Evolutionary conservation across 192 early-diverging fungal genomes (phyloP).

Genomic region (Helicostylum pulchrum): DNA sequence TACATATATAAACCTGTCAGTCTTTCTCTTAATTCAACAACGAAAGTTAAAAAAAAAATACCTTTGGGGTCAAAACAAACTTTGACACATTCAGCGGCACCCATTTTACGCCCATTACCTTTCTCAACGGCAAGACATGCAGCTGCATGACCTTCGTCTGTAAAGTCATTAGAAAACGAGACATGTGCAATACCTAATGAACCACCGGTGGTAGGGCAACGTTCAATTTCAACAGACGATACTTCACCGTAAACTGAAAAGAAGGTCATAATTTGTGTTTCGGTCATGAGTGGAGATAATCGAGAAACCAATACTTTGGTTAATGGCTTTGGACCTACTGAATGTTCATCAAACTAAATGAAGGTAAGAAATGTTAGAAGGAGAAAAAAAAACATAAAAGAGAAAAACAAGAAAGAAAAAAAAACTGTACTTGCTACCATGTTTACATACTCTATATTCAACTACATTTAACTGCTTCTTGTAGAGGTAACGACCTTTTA

Average conservation of each 20-base stretch:
- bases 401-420: too few relatives aligned
- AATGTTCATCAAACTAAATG: slow-evolving; percentile 29
- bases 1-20: neutral
- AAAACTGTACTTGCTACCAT: neutral
- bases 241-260: slow-evolving; percentile 53
- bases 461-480: slow-evolving; percentile 14
- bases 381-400: neutral
- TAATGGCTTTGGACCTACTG: slow-evolving; percentile 29
- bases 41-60: neutral
- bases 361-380: neutral
- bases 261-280: slow-evolving; percentile 31
- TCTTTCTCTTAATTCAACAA: neutral
- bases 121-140: slow-evolving; percentile 48
- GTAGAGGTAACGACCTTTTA: slow-evolving; percentile 14
- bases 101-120: slow-evolving; percentile 46
- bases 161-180: slow-evolving; percentile 37
- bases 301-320: slow-evolving; percentile 36
- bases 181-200: slow-evolving; percentile 50
- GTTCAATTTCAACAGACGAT: slow-evolving; percentile 46
- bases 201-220: slow-evolving; percentile 44
- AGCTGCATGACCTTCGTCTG: slow-evolving; percentile 32
- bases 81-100: slow-evolving; percentile 27
- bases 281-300: slow-evolving; percentile 38
- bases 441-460: neutral
- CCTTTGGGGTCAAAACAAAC: slow-evolving; percentile 40